Evolutionary conservation across 1,284 basidiomycete genomes (phyloP).

Genomic region (Ustilago bromivora): DNA sequence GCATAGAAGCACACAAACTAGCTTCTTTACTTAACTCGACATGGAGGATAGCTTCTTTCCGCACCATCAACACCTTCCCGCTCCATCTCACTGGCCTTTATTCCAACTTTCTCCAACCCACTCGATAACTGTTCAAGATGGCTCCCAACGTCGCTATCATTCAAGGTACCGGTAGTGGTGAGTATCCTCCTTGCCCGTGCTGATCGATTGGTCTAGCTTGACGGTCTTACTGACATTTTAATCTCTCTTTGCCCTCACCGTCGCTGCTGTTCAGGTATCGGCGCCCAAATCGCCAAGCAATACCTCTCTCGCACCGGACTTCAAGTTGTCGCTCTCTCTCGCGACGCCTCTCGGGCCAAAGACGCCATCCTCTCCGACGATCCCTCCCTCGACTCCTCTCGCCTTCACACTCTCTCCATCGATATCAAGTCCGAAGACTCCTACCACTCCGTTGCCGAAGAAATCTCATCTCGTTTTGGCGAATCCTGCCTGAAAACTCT

Average conservation of each 20-base stretch:
- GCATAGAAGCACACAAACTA: not conserved
- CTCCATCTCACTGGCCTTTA: not conserved
- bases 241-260: not conserved
- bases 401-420: conserved; percentile 70
- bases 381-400: conserved; percentile 42
- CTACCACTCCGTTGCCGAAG: conserved; percentile 69
- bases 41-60: not conserved
- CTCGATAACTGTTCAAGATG: conserved; percentile 14
- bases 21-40: not conserved
- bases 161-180: conserved; percentile 56
- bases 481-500: conserved; percentile 70
- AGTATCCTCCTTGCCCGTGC: conserved; percentile 2
- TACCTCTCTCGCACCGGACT: conserved; percentile 70
- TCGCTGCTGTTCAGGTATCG: conserved; percentile 38
- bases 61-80: not conserved
- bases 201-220: too few species aligned
- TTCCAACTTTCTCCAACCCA: not conserved
- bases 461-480: conserved; percentile 70
- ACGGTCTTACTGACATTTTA: not conserved
- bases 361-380: conserved; percentile 65
- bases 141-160: conserved; percentile 61
- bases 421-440: conserved; percentile 71
- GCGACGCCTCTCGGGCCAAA: conserved; percentile 63
- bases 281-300: conserved; percentile 54
- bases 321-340: conserved; percentile 71